phyloP scores from a whole-genome alignment of 164 flowering plant genomes.

The Liquidambar formosana region DNA sequence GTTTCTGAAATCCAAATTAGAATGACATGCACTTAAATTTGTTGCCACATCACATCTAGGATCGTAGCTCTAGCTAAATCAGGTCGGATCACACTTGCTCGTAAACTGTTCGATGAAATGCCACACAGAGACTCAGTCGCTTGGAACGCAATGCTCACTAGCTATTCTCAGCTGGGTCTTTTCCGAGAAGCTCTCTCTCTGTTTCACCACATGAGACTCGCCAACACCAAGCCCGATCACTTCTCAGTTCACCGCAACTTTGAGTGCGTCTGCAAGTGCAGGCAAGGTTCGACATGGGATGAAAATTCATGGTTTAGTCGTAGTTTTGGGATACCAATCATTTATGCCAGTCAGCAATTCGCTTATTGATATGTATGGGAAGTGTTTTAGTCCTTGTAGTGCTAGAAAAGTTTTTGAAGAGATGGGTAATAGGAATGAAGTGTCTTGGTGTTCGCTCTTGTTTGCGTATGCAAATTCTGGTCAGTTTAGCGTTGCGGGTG shows the following conservation, averaged over 20 bases:
- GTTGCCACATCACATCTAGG: constrained; percentile 36
- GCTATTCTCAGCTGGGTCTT: constrained; percentile 51
- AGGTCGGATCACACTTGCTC: constrained; percentile 40
- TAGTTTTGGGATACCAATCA: constrained; percentile 42
- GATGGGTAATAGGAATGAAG: constrained; percentile 47
- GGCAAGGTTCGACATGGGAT: constrained; percentile 38
- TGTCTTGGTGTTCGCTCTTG: constrained; percentile 75
- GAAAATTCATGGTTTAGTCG: constrained; percentile 50
- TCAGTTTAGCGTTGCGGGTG: constrained; percentile 33
- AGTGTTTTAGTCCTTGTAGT: constrained; percentile 40
- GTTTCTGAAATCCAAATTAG: neutral
- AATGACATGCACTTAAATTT: constrained; percentile 26
- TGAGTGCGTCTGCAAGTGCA: constrained; percentile 45
- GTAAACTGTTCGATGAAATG: constrained; percentile 69
- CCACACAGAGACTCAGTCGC: constrained; percentile 47
- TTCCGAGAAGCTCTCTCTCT: constrained; percentile 43
- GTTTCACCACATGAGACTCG: constrained; percentile 48
- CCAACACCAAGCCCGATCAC: constrained; percentile 41
- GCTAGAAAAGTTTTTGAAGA: constrained; percentile 52
- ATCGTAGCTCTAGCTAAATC: constrained; percentile 32
- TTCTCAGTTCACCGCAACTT: constrained; percentile 60
- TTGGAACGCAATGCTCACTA: constrained; percentile 65
- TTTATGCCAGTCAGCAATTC: constrained; percentile 60
- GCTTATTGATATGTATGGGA: constrained; percentile 75
- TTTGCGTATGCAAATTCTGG: constrained; percentile 49